Percentiles rank a stretch among this genome's conserved stretches.
Evolutionary conservation across 2,329 filamentous ascomycete genomes (phyloP).

Genomic region (Myriangium duriaei): DNA sequence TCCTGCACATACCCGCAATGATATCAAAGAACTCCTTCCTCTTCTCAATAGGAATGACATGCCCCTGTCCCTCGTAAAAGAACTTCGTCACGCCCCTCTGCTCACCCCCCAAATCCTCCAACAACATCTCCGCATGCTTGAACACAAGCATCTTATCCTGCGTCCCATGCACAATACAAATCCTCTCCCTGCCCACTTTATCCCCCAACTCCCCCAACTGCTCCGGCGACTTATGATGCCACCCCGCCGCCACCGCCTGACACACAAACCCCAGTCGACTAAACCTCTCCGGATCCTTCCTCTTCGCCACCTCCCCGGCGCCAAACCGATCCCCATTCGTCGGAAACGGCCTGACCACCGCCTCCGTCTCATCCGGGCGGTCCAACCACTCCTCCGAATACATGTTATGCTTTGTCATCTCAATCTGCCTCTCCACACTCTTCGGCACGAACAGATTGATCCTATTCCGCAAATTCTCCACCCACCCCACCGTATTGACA

Average conservation of each 20-base stretch:
- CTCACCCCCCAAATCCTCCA: slow-evolving; percentile 50
- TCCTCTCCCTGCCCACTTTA: slow-evolving; percentile 56
- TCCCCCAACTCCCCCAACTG: slow-evolving; percentile 57
- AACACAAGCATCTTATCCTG: slow-evolving; percentile 66
- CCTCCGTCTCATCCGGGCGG: slow-evolving; percentile 42
- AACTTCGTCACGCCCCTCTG: slow-evolving; percentile 40
- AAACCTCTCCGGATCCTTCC: slow-evolving; percentile 48
- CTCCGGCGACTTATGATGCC: slow-evolving; percentile 60
- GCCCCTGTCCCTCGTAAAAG: slow-evolving; percentile 60
- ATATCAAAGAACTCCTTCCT: slow-evolving; percentile 54
- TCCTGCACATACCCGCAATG: slow-evolving; percentile 46
- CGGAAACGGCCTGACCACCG: slow-evolving; percentile 42
- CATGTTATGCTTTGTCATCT: slow-evolving; percentile 50
- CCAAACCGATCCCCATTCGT: slow-evolving; percentile 74
- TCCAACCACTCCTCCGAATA: slow-evolving; percentile 54
- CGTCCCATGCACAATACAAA: slow-evolving; percentile 66
- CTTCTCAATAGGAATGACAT: slow-evolving; percentile 63
- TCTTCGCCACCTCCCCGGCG: slow-evolving; percentile 65
- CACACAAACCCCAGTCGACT: slow-evolving; percentile 56
- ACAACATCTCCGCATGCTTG: slow-evolving; percentile 56
- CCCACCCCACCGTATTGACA: slow-evolving; percentile 37
- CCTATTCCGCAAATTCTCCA: slow-evolving; percentile 51
- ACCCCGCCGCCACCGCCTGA: slow-evolving; percentile 66
- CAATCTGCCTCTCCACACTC: slow-evolving; percentile 52
- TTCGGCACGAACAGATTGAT: slow-evolving; percentile 55